Percentiles rank a stretch among this genome's conserved stretches.
phyloP scores from a whole-genome alignment of 2,329 filamentous ascomycete species.

The Sporothrix brasiliensis region DNA sequence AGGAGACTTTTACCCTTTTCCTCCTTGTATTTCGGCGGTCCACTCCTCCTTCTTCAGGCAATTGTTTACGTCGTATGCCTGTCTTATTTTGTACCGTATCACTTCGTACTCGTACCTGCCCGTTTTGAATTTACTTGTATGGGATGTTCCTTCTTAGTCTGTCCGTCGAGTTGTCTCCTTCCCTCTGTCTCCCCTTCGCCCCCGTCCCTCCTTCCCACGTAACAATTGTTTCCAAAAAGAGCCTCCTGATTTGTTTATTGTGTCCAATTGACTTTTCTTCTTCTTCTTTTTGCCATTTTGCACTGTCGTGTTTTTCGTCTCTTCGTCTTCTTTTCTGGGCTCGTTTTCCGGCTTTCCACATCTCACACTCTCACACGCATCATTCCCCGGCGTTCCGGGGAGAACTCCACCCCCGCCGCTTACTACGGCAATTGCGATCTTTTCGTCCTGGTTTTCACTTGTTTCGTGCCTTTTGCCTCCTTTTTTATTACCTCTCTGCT shows the following conservation, averaged over 20 bases:
- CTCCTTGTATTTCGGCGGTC: neutral
- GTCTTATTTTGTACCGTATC: neutral
- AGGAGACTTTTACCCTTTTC: slow-evolving; percentile 18
- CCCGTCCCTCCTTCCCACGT: neutral
- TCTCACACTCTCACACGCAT: neutral
- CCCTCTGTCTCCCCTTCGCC: neutral
- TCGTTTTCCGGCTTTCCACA: neutral
- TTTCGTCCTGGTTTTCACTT: neutral
- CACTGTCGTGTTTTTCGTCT: neutral
- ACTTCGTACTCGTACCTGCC: slow-evolving; percentile 11
- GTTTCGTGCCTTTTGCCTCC: neutral
- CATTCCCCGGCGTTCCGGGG: slow-evolving; percentile 24
- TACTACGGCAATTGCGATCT: slow-evolving; percentile 24
- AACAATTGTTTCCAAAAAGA: neutral
- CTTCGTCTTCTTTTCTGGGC: neutral
- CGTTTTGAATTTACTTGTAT: neutral
- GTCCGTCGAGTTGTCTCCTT: neutral
- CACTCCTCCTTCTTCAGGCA: slow-evolving; percentile 8
- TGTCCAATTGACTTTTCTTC: neutral
- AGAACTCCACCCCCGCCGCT: slow-evolving; percentile 23
- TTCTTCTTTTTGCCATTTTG: neutral
- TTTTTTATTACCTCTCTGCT: neutral
- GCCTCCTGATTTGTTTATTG: neutral
- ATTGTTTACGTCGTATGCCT: neutral
- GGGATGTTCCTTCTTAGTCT: neutral